These are phyloP conservation scores for Ballota nigra DNA, from an alignment of 257 asterid species.

Conservation along the genomic window DNA sequence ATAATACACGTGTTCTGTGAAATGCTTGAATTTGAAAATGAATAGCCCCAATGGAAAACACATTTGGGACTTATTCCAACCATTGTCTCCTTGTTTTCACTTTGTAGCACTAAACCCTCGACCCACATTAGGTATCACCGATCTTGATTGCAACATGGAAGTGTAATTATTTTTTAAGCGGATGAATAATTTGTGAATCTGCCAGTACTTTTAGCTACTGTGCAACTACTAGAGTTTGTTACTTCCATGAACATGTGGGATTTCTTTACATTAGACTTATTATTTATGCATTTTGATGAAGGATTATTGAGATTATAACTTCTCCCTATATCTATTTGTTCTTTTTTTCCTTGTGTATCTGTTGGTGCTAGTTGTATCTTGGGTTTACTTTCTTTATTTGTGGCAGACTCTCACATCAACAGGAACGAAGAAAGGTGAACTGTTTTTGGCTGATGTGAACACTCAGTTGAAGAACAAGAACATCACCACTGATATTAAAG, in stretches of 20 bases:
- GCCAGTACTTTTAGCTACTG: neutral
- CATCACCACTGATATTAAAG: conserved; percentile 59
- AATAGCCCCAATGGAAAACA: too few relatives aligned
- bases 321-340: neutral
- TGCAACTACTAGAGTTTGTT: neutral
- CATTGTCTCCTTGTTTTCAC: neutral
- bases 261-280: neutral
- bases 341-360: neutral
- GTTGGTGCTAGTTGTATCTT: neutral
- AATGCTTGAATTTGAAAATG: too few relatives aligned
- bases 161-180: neutral
- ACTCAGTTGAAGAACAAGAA: conserved; percentile 62
- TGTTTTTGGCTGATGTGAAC: conserved; percentile 52
- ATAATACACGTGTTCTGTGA: too few relatives aligned
- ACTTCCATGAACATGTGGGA: neutral
- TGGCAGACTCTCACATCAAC: conserved; percentile 57
- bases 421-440: conserved; percentile 58
- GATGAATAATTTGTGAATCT: neutral
- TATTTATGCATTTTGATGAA: neutral
- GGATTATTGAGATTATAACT: neutral
- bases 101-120: neutral
- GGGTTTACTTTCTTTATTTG: neutral
- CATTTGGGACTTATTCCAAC: too few relatives aligned
- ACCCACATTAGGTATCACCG: neutral
- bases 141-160: neutral